A percentile compares a stretch with the other conserved stretches of the same genome.
Conservation (phyloP, 2,329 filamentous ascomycete genomes). For the Pleomassaria siparia region DNA sequence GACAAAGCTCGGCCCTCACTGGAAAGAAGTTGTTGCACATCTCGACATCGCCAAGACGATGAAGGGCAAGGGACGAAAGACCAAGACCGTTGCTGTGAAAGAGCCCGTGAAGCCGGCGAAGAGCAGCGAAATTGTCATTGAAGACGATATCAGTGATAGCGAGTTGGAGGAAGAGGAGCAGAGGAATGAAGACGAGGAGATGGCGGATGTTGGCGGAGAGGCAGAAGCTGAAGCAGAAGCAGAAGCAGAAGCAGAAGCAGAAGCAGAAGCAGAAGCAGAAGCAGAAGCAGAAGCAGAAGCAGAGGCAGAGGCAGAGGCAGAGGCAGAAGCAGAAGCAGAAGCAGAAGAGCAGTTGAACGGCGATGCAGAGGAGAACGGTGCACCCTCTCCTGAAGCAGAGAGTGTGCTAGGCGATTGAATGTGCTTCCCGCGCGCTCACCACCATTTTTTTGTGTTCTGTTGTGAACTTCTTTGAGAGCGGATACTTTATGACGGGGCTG, state of each 20-base stretch:
- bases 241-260: conserved; percentile 37
- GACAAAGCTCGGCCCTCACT: conserved; percentile 77
- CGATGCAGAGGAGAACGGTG: conserved; percentile 27
- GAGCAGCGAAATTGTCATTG: conserved; percentile 39
- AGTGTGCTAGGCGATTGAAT: conserved; percentile 46
- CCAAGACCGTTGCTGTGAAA: conserved; percentile 35
- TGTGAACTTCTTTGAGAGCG: not conserved
- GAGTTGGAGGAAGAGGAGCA: conserved; percentile 34
- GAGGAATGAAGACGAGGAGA: conserved; percentile 43
- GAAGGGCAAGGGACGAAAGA: conserved; percentile 33
- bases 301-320: conserved; percentile 42
- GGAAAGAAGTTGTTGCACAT: conserved; percentile 79
- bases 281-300: conserved; percentile 35
- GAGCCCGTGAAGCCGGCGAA: conserved; percentile 47
- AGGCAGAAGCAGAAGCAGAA: conserved; percentile 46
- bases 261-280: conserved; percentile 47
- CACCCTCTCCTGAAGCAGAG: conserved; percentile 47
- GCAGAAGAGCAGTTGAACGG: conserved; percentile 3
- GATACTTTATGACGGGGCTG: conserved; percentile 1
- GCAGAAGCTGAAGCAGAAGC: too few species aligned
- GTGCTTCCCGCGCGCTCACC: too few species aligned
- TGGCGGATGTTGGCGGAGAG: conserved; percentile 46
- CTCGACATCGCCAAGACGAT: conserved; percentile 63
- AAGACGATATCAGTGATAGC: conserved; percentile 36
- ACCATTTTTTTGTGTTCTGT: not conserved